Evolutionary conservation across 1,284 basidiomycete genomes (phyloP).

Genomic region (Leccinum pachyderme): DNA sequence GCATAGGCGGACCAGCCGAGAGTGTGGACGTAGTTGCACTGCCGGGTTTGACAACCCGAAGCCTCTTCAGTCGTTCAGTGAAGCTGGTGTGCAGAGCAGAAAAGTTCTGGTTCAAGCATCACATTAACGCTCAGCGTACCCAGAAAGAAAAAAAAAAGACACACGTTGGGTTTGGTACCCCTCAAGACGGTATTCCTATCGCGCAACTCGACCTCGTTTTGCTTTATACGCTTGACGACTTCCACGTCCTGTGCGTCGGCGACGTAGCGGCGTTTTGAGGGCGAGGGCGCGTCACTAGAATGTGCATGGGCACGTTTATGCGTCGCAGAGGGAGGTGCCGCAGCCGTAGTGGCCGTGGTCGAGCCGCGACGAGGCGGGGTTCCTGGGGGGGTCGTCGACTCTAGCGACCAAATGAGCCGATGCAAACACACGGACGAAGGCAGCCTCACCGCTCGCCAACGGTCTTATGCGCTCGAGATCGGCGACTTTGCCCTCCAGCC

Average conservation of each 20-base stretch:
- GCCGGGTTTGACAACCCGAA: constrained; percentile 62
- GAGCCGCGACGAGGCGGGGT: constrained; percentile 51
- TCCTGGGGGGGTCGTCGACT: constrained; percentile 63
- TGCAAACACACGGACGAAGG: background rate
- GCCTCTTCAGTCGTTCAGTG: constrained; percentile 72
- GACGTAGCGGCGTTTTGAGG: constrained; percentile 75
- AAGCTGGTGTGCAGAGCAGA: constrained; percentile 57
- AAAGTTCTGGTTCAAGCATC: constrained; percentile 59
- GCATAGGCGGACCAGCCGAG: constrained; percentile 48
- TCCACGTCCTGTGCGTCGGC: constrained; percentile 77
- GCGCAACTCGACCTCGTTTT: constrained; percentile 68
- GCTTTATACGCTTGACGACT: constrained; percentile 78
- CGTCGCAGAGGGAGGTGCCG: constrained; percentile 35
- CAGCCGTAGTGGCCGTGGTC: constrained; percentile 10
- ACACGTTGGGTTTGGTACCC: constrained; percentile 72
- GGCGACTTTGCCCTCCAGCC: constrained; percentile 66
- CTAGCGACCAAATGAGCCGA: constrained; percentile 14
- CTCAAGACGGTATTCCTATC: constrained; percentile 77
- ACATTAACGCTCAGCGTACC: background rate
- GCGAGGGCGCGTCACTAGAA: constrained; percentile 42
- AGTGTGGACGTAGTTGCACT: constrained; percentile 35
- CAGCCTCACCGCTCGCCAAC: constrained; percentile 46
- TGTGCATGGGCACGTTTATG: constrained; percentile 33
- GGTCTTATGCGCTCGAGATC: constrained; percentile 60
- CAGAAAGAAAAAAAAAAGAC: constrained; percentile 18